phyloP scores from a whole-genome alignment of 495 filamentous ascomycete species.

The Xeromyces bisporus region DNA sequence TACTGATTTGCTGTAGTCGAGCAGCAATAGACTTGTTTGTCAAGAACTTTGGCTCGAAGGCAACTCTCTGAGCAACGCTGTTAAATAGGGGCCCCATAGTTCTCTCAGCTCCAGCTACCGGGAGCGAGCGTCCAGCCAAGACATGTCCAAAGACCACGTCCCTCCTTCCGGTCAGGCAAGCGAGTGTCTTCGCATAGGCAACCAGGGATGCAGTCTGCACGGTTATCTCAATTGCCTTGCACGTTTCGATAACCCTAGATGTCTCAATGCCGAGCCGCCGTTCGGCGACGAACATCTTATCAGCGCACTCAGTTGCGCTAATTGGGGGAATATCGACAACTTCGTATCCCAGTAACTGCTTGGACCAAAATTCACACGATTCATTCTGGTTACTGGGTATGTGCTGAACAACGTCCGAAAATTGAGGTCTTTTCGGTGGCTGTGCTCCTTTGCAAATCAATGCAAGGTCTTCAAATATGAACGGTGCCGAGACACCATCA shows the following conservation, averaged over 20 bases:
- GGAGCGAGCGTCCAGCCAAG: constrained; percentile 48
- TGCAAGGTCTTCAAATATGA: constrained; percentile 46
- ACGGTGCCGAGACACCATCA: constrained; percentile 61
- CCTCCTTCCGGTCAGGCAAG: constrained; percentile 38
- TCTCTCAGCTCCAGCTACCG: constrained; percentile 44
- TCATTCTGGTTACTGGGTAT: constrained; percentile 7
- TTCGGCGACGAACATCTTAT: constrained; percentile 13
- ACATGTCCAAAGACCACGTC: constrained; percentile 66
- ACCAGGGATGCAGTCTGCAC: constrained; percentile 59
- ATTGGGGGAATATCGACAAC: constrained; percentile 9
- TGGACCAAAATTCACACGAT: constrained; percentile 26
- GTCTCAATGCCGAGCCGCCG: constrained; percentile 13
- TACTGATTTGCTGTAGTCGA: constrained; percentile 43
- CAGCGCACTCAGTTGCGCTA: constrained; percentile 3
- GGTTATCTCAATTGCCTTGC: constrained; percentile 47
- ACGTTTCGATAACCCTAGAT: constrained; percentile 30
- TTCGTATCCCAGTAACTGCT: constrained; percentile 14
- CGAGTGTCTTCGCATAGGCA: constrained; percentile 47
- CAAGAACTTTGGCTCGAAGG: constrained; percentile 20
- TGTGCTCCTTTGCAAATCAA: constrained; percentile 14
- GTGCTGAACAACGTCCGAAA: constrained; percentile 17
- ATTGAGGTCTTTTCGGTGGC: constrained; percentile 7
- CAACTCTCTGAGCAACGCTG: constrained; percentile 46
- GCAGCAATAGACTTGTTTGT: constrained; percentile 33
- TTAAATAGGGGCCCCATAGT: constrained; percentile 83